Conservation (phyloP, 2,329 filamentous ascomycete genomes). For the Rhynchosporium secalis region DNA sequence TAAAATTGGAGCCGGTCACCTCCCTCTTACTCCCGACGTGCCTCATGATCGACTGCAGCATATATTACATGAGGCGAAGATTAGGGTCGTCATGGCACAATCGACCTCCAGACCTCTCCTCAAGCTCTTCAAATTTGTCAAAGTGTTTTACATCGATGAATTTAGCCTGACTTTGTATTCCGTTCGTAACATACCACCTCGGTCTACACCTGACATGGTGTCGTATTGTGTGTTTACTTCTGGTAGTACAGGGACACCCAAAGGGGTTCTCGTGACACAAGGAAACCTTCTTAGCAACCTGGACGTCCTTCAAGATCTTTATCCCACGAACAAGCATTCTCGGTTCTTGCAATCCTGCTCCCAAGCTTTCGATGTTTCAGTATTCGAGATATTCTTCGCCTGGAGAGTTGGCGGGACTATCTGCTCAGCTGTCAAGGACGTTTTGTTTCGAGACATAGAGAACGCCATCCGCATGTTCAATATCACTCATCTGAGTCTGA, state of each 20-base stretch:
- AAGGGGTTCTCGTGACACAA: slow-evolving; percentile 77
- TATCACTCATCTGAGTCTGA: slow-evolving; percentile 81
- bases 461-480: slow-evolving; percentile 59
- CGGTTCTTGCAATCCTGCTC: slow-evolving; percentile 81
- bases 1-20: slow-evolving; percentile 75
- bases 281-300: slow-evolving; percentile 76
- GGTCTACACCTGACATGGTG: slow-evolving; percentile 39
- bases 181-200: slow-evolving; percentile 25
- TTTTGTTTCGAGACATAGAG: slow-evolving; percentile 72
- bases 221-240: slow-evolving; percentile 84
- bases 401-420: slow-evolving; percentile 79
- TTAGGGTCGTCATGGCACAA: slow-evolving; percentile 48
- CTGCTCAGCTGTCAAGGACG: slow-evolving; percentile 73
- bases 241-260: slow-evolving; percentile 75
- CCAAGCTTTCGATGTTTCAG: slow-evolving; percentile 82
- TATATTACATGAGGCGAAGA: slow-evolving; percentile 62
- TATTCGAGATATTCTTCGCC: slow-evolving; percentile 87
- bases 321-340: slow-evolving; percentile 52
- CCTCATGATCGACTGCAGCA: slow-evolving; percentile 59
- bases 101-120: slow-evolving; percentile 36
- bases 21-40: slow-evolving; percentile 76
- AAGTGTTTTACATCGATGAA: slow-evolving; percentile 38
- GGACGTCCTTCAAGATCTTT: slow-evolving; percentile 63
- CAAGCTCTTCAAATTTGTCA: slow-evolving; percentile 24
- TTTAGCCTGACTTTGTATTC: slow-evolving; percentile 28